Evolutionary conservation across 2,329 filamentous ascomycete genomes (phyloP).

Genomic region (Epicoccum nigrum): DNA sequence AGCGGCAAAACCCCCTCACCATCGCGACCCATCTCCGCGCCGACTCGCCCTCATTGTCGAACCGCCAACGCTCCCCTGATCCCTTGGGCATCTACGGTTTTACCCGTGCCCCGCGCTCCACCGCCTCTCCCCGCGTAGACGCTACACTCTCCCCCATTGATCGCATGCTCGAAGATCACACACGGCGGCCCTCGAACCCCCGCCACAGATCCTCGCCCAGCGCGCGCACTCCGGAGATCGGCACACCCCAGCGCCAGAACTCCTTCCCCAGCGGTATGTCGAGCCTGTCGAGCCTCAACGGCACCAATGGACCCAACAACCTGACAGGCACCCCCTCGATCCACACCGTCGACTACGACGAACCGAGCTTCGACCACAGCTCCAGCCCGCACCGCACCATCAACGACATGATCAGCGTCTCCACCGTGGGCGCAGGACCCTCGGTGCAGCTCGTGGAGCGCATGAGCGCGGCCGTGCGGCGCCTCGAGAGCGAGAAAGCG

Average conservation of each 20-base stretch:
- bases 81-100: conserved; percentile 37
- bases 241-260: conserved; percentile 43
- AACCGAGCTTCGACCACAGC: conserved; percentile 61
- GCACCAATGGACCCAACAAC: conserved; percentile 43
- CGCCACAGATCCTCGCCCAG: conserved; percentile 37
- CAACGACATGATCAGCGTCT: conserved; percentile 81
- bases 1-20: conserved; percentile 34
- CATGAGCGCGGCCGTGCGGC: conserved; percentile 90
- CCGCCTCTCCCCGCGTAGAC: conserved; percentile 35
- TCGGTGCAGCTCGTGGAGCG: conserved; percentile 94
- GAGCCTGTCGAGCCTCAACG: conserved; percentile 44
- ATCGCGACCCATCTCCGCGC: conserved; percentile 41
- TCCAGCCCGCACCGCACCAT: conserved; percentile 70
- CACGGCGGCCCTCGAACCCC: conserved; percentile 44
- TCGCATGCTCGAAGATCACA: conserved; percentile 46
- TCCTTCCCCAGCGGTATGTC: conserved; percentile 41
- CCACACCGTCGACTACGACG: conserved; percentile 53
- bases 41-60: conserved; percentile 46
- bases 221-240: conserved; percentile 46
- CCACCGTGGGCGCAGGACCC: conserved; percentile 87
- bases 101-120: conserved; percentile 40
- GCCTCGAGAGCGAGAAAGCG: conserved; percentile 90
- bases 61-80: conserved; percentile 51
- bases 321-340: conserved; percentile 59
- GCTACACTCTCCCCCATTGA: conserved; percentile 44